Evolutionary conservation across 768 basidiomycete species (phyloP), one percentile per base, ranked within the genome.

Genomic region (Pleurotus cornucopiae): DNA sequence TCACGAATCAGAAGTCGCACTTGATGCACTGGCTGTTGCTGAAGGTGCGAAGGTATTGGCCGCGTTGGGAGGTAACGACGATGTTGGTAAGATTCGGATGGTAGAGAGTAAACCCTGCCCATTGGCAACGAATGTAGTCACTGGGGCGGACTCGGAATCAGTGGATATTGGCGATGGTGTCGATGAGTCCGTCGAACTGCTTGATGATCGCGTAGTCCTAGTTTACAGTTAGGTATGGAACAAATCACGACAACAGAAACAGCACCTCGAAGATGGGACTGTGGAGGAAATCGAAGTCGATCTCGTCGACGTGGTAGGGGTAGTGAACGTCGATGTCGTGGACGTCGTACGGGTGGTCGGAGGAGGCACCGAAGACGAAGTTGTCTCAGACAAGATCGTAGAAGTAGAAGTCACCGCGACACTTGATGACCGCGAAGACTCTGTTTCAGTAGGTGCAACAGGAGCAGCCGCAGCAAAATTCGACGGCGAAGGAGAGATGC

Each of bases 1-100:
- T 53, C 5, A 43, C 51, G 51, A 53, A 23, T 53, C 51, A 14
- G 51, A 53, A 18, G 51, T 41, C 25, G 51, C 51, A 40, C 39
- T 23, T 23, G 23, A n/a, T 37, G 39, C 38, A 41, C 23, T 53
- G 14, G 23, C 16, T 16, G 51, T 53, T 25, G 37, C 21, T 38
- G 39, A n/a, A 38, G 51, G 51, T 20, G 13, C 38, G 20, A 41
- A 39, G 21, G 51, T 16, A 23, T 20, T 18, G 12, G 39, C 16
- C n/a, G 51, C 23, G 38, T 11, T 21, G 21, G 14, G 37, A 39
- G 18, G 20, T 23, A 11, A 41, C 16, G 37, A 41, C 39, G 51
- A 14, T 14, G 48, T 49, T 23, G 25, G 21, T 9, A n/a, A 21
- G 11, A 53, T 41, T 9, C 51, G 39, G 14, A 41, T 40, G 39